A percentile compares a stretch with the other conserved stretches of the same genome.
These are phyloP conservation scores for Hyaloscypha finlandica DNA, from an alignment of 495 filamentous ascomycete species.

Conservation along the genomic window DNA sequence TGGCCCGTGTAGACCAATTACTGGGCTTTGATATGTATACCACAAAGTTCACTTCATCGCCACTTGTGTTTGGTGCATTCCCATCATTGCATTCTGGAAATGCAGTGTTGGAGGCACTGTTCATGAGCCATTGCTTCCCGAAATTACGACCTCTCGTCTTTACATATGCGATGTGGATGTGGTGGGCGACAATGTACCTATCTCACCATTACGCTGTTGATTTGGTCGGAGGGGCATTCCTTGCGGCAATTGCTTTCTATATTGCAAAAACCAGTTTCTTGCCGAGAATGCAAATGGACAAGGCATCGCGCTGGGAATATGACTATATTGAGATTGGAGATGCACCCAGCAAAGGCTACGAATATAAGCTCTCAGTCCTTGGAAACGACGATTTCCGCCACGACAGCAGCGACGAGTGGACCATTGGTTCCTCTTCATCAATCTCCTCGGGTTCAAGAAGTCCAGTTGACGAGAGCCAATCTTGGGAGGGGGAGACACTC, in stretches of 20 bases:
- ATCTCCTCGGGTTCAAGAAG: slow-evolving; percentile 47
- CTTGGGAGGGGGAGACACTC: slow-evolving; percentile 34
- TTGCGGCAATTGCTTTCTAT: slow-evolving; percentile 80
- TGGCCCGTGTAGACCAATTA: slow-evolving; percentile 84
- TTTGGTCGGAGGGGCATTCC: slow-evolving; percentile 78
- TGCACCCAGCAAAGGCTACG: slow-evolving; percentile 34
- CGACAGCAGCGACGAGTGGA: slow-evolving; percentile 48
- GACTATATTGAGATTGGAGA: slow-evolving; percentile 85
- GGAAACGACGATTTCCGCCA: slow-evolving; percentile 27
- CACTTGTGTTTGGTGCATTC: slow-evolving; percentile 92
- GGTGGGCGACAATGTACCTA: slow-evolving; percentile 98
- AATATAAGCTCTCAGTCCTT: slow-evolving; percentile 30
- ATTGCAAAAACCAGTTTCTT: slow-evolving; percentile 77
- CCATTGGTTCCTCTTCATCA: slow-evolving; percentile 42
- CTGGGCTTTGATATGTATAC: slow-evolving; percentile 92
- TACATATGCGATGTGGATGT: slow-evolving; percentile 85
- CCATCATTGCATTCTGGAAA: slow-evolving; percentile 85
- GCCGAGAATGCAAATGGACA: slow-evolving; percentile 76
- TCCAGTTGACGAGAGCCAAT: slow-evolving; percentile 36
- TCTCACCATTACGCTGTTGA: slow-evolving; percentile 96
- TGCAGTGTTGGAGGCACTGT: slow-evolving; percentile 86
- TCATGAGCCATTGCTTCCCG: slow-evolving; percentile 90
- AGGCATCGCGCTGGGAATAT: slow-evolving; percentile 91
- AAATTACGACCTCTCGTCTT: slow-evolving; percentile 73
- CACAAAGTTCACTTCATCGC: slow-evolving; percentile 82